Conservation (phyloP, 2,329 filamentous ascomycete species). For the Clonostachys chloroleuca region DNA sequence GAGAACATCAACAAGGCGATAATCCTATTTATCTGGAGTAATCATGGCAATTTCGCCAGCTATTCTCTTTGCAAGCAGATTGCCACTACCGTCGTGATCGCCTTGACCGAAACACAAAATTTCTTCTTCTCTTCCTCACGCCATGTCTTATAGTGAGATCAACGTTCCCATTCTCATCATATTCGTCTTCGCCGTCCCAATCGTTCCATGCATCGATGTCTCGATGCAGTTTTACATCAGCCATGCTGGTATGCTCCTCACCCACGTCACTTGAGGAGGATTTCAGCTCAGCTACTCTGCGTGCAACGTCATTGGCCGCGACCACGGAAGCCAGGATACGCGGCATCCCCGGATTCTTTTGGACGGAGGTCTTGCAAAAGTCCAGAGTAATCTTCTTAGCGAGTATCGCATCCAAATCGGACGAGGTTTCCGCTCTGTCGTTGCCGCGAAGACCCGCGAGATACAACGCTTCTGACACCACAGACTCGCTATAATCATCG, state of each 20-base stretch:
- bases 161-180: conserved; percentile 9
- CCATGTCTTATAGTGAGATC: too few relatives aligned
- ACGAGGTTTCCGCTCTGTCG: conserved; percentile 16
- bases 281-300: conserved; percentile 47
- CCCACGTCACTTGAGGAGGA: conserved; percentile 20
- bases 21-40: too few relatives aligned
- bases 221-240: too few relatives aligned
- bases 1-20: too few relatives aligned
- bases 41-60: too few relatives aligned
- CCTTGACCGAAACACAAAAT: too few relatives aligned
- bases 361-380: conserved; percentile 21
- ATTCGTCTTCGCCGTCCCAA: conserved; percentile 15
- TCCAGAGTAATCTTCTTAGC: conserved; percentile 20
- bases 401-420: conserved; percentile 1
- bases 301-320: conserved; percentile 55
- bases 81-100: too few relatives aligned
- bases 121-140: too few relatives aligned
- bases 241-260: too few relatives aligned
- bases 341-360: conserved; percentile 28
- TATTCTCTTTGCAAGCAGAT: too few relatives aligned
- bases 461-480: neutral
- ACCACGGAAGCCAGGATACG: conserved; percentile 44
- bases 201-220: conserved; percentile 7
- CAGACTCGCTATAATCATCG: conserved; percentile 11
- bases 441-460: conserved; percentile 11